Evolutionary conservation across 148 eudicot species (phyloP), one percentile per base, ranked within the genome.

Genomic region (Amaranthus hypochondriacus): DNA sequence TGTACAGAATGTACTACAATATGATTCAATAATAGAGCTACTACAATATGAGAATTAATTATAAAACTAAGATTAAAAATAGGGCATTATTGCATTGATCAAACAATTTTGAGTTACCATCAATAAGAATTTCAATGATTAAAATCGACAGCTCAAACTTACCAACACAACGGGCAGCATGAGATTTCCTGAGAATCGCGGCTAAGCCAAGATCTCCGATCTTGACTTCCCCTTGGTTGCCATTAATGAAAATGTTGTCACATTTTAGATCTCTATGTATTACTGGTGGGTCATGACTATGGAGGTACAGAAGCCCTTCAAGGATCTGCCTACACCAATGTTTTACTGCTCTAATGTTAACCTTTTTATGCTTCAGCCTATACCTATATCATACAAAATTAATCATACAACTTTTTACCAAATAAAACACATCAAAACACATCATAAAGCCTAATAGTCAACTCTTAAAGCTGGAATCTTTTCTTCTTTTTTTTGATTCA

Each of bases 171-270:
- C 70, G 81, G 7, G 82, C 85, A 28, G 82, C 82, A 62, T 82
- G 77, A 11, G 85, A 75, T 72, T 82, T 79, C 62, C 77, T 59
- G 68, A 82, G 80, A 51, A 82, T 82, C 11, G 85, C 85, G 44
- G 85, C 85, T 53, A 79, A 70, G 61, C 85, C 85, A 79, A 82
- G 82, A 72, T 82, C 85, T 21, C 85, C 82, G 68, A 82, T 82
- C 85, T 82, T 79, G 64, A 82, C 85, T 70, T 82, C 82, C 1
- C 85, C 85, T 73, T 82, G 85, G 67, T 82, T 82, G n/a, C 85
- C 85, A 68, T 82, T 82, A 46, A 82, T 79, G 78, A 82, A 82
- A 48, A 82, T 82, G 63, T 82, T 82, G 49, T 82, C 85, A 53
- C 82, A 82, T 68, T 82, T 82, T 49, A 81, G 82, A 59, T 82